Percentiles rank a stretch among this genome's conserved stretches.
phyloP scores from a whole-genome alignment of 257 asterid species.

The Craterostigma plantagineum region DNA sequence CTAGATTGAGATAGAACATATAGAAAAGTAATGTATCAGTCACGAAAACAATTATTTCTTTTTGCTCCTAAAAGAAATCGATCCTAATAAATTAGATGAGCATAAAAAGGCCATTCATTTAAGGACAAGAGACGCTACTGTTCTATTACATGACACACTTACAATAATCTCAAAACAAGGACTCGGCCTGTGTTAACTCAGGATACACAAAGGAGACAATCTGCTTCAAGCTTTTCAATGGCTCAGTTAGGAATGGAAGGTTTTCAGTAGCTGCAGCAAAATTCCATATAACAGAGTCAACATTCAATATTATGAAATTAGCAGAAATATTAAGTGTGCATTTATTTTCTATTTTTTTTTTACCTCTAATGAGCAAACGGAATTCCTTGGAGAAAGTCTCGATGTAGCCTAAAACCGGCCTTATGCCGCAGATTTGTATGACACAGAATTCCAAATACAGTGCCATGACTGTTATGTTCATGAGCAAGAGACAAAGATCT shows the following conservation, averaged over 20 bases:
- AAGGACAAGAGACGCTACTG: no score
- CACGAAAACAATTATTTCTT: no score
- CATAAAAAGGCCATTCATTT: no score
- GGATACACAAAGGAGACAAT: conserved; percentile 60
- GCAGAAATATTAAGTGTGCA: no score
- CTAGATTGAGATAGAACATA: no score
- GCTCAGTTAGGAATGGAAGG: conserved; percentile 42
- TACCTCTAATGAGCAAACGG: conserved; percentile 43
- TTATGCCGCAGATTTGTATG: conserved; percentile 78
- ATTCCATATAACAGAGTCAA: no score
- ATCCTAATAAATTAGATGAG: no score
- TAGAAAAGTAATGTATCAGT: no score
- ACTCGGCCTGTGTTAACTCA: conserved; percentile 33
- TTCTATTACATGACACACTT: no score
- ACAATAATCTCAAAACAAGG: conserved; percentile 17
- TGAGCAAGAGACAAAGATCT: conserved; percentile 43
- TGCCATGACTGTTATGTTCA: conserved; percentile 64
- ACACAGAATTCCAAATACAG: conserved; percentile 78
- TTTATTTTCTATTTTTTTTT: no score
- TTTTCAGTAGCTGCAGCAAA: conserved; percentile 57
- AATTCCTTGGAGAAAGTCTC: conserved; percentile 72
- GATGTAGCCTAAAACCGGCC: conserved; percentile 67
- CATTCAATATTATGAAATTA: neutral
- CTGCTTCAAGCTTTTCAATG: conserved; percentile 44
- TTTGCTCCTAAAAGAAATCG: no score